Percentiles rank a stretch among this genome's conserved stretches.
Evolutionary conservation across 805 yeast genomes (phyloP).

Genomic region (Ogataea henricii): DNA sequence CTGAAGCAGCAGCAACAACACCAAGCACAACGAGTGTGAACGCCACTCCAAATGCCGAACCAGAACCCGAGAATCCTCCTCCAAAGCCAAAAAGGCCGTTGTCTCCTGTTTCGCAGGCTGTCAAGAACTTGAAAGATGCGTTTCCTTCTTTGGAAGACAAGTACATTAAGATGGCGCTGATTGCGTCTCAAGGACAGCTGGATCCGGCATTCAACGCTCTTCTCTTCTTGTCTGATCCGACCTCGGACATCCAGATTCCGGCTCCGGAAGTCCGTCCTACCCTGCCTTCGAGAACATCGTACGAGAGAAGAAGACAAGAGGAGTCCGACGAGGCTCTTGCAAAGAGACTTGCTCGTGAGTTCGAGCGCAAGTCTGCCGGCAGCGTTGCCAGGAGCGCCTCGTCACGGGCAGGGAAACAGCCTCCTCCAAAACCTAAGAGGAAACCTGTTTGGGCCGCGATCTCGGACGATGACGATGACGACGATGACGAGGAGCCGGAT

Average conservation of each 20-base stretch:
- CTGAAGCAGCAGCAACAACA: neutral
- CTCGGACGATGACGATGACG: slow-evolving; percentile 27
- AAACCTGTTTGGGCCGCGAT: slow-evolving; percentile 26
- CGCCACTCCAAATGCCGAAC: neutral
- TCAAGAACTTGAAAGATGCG: slow-evolving; percentile 73
- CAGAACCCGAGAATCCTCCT: slow-evolving; percentile 36
- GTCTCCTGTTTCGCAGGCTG: slow-evolving; percentile 56
- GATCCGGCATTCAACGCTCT: slow-evolving; percentile 91
- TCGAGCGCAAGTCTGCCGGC: slow-evolving; percentile 27
- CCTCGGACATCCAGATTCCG: slow-evolving; percentile 55
- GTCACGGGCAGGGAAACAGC: slow-evolving; percentile 6
- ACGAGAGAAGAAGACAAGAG: slow-evolving; percentile 32
- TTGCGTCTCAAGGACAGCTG: slow-evolving; percentile 79
- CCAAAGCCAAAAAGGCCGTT: slow-evolving; percentile 61
- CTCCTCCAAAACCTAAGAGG: slow-evolving; percentile 32
- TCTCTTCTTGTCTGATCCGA: slow-evolving; percentile 75
- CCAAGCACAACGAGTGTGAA: no score
- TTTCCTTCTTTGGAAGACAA: slow-evolving; percentile 78
- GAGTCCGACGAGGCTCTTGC: slow-evolving; percentile 77
- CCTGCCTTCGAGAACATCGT: slow-evolving; percentile 35
- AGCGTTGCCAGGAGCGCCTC: slow-evolving; percentile 3
- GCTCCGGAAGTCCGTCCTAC: slow-evolving; percentile 36
- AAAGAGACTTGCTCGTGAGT: slow-evolving; percentile 72
- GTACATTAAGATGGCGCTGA: slow-evolving; percentile 72
- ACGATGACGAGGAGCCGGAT: slow-evolving; percentile 45